These are phyloP conservation scores for Coprinopsis cinerea DNA, from an alignment of 768 basidiomycete genomes.

Conservation along the genomic window DNA sequence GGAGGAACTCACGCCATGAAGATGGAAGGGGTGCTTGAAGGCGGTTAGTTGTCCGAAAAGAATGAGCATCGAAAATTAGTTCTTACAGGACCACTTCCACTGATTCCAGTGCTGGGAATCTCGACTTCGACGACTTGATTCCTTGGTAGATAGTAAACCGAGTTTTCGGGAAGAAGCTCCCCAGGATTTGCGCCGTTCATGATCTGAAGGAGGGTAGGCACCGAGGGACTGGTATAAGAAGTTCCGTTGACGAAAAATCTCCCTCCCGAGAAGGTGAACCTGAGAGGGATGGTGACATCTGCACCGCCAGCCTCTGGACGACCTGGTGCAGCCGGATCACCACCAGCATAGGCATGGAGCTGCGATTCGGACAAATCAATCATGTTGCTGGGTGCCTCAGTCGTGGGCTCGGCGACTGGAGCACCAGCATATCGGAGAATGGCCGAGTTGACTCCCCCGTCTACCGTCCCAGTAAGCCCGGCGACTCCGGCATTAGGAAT, in stretches of 20 bases:
- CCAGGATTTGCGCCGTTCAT: constrained; percentile 11
- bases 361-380: constrained; percentile 32
- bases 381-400: constrained; percentile 18
- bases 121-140: constrained; percentile 33
- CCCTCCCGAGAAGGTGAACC: constrained; percentile 1
- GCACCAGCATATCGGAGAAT: constrained; percentile 47
- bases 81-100: constrained; percentile 1
- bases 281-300: constrained; percentile 24
- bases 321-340: constrained; percentile 27
- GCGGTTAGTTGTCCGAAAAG: background rate
- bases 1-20: constrained; percentile 1
- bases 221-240: constrained; percentile 15
- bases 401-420: constrained; percentile 30
- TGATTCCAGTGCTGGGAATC: constrained; percentile 20
- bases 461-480: constrained; percentile 29
- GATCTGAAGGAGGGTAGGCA: constrained; percentile 15
- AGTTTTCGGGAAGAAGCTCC: constrained; percentile 26
- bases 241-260: constrained; percentile 8
- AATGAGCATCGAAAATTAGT: background rate
- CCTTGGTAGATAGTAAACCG: constrained; percentile 29
- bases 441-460: constrained; percentile 46
- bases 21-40: constrained; percentile 2
- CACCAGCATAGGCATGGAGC: constrained; percentile 29
- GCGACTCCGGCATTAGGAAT: constrained; percentile 11
- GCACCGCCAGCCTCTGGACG: constrained; percentile 28